These are phyloP conservation scores for Globisporangium camurandrum DNA, from an alignment of 352 stramenopile genomes.

Conservation along the genomic window DNA sequence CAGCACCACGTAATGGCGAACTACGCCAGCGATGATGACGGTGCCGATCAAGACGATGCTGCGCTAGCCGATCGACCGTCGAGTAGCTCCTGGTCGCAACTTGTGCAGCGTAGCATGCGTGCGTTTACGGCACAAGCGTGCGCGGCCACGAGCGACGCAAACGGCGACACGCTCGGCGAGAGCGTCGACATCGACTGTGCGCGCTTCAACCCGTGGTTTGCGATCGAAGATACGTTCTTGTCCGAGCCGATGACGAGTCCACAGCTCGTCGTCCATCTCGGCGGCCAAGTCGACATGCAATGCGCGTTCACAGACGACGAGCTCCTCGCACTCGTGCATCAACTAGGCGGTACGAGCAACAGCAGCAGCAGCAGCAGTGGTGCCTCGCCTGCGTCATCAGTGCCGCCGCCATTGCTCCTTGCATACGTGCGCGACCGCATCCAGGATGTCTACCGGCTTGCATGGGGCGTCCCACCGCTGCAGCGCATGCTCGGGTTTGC, in stretches of 20 bases:
- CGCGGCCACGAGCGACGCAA: constrained; percentile 18
- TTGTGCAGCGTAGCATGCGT: constrained; percentile 25
- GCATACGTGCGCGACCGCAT: constrained; percentile 37
- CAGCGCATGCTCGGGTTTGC: constrained; percentile 30
- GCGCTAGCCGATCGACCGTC: background rate
- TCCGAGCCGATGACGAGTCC: constrained; percentile 47
- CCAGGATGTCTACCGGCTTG: constrained; percentile 61
- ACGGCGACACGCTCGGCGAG: constrained; percentile 38
- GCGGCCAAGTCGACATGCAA: constrained; percentile 52
- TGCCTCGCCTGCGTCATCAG: too few relatives aligned
- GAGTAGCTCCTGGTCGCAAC: constrained; percentile 27
- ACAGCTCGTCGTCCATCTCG: constrained; percentile 46
- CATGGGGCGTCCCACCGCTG: constrained; percentile 48
- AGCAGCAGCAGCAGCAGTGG: background rate
- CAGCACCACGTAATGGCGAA: constrained; percentile 26
- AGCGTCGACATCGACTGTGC: constrained; percentile 17
- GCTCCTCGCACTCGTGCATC: constrained; percentile 20
- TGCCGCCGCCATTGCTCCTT: background rate
- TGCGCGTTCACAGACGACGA: constrained; percentile 34
- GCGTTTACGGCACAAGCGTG: constrained; percentile 30
- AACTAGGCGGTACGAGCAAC: background rate
- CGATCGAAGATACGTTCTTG: constrained; percentile 35
- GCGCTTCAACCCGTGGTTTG: constrained; percentile 61
- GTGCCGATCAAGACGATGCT: background rate
- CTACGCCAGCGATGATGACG: background rate